These are phyloP conservation scores for Cicer yamashitae DNA, from an alignment of 306 rosid species.

Conservation along the genomic window DNA sequence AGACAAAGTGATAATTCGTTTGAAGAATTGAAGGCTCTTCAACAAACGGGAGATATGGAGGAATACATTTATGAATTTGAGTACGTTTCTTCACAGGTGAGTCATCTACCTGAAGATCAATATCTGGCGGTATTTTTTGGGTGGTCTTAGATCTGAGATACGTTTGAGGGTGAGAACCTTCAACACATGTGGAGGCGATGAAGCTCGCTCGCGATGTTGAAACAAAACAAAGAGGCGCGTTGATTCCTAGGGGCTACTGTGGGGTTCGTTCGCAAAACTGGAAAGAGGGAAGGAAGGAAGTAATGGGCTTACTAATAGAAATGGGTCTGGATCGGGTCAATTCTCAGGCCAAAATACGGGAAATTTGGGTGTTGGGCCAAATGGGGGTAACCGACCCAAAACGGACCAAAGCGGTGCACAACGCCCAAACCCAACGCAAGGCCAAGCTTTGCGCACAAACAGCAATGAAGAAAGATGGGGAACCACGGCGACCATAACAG, in stretches of 20 bases:
- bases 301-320: no score
- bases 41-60: neutral
- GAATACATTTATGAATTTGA: neutral
- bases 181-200: neutral
- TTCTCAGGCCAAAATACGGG: no score
- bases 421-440: no score
- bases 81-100: neutral
- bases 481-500: no score
- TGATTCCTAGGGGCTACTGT: neutral
- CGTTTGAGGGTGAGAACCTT: neutral
- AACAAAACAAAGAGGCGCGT: neutral
- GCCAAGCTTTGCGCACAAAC: no score
- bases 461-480: no score
- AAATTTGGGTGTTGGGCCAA: no score
- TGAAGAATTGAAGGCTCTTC: neutral
- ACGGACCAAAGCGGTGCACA: no score
- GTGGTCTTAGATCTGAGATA: neutral
- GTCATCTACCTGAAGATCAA: neutral
- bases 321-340: no score
- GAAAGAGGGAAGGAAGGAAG: no score
- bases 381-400: no score
- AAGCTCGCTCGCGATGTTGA: neutral
- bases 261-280: no score
- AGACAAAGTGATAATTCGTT: neutral
- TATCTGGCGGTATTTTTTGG: neutral